These are phyloP conservation scores for Fonsecaea nubica DNA, from an alignment of 2,329 filamentous ascomycete genomes.

Conservation along the genomic window DNA sequence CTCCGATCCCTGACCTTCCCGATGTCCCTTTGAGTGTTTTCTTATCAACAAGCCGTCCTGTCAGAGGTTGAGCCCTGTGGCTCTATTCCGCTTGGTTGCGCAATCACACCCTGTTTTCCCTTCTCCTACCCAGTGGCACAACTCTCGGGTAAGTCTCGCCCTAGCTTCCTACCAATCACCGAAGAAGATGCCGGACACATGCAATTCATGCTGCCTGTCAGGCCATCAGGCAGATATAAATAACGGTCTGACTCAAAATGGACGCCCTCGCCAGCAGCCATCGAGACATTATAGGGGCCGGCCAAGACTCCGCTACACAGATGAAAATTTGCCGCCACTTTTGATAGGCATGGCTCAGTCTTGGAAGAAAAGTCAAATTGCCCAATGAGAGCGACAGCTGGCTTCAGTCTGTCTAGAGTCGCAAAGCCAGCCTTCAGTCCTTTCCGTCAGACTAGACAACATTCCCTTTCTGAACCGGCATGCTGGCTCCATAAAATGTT, in stretches of 20 bases:
- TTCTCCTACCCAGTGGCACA: conserved; percentile 8
- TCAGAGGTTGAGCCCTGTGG: conserved; percentile 6
- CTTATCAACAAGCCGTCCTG: conserved; percentile 13
- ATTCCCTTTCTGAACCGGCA: not conserved
- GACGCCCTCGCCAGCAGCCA: not conserved
- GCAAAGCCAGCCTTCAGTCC: not conserved
- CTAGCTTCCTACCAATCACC: conserved; percentile 9
- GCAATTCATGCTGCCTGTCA: conserved; percentile 1
- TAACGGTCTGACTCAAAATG: not conserved
- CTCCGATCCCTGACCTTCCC: not conserved
- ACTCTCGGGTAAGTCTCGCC: conserved; percentile 14
- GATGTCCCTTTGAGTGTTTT: conserved; percentile 4
- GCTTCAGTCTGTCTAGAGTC: not conserved
- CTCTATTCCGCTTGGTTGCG: not conserved
- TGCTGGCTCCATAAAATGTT: not conserved
- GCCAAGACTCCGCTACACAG: not conserved
- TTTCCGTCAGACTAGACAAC: not conserved
- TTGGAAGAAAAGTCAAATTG: not conserved
- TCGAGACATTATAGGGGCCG: not conserved
- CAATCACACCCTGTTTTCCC: conserved; percentile 10
- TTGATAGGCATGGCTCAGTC: not conserved
- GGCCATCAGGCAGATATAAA: not conserved
- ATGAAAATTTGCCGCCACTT: not conserved
- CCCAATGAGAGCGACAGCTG: not conserved
- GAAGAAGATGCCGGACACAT: conserved; percentile 6